Base-by-base conservation (phyloP, 2,329 filamentous ascomycete species). In the Aspergillus hortae region DNA sequence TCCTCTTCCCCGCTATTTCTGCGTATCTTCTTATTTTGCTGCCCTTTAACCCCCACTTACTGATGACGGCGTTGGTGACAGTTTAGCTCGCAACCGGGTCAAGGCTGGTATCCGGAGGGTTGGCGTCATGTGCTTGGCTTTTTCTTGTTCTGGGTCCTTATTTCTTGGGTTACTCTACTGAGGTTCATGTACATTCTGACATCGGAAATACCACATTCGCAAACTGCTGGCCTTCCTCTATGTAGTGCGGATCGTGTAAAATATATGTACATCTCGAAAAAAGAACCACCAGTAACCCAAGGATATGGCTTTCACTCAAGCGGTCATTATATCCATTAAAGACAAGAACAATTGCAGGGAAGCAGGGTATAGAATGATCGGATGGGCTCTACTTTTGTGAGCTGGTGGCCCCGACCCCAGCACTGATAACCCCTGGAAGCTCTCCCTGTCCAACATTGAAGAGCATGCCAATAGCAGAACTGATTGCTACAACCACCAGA, bases 401-500 rank as follows among this genome's bases (percentile, higher is more conserved):
- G 46, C 68, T 90, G 32, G 85, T 80, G 53, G 85, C 83, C 58
- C 87, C 89, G 35, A 99, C 92, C 57, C 94, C 94, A 44, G 94
- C 94, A n/a, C 91, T 90, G 70, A 99, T 92, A 7, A 99, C 92
- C 62, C 91, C 91, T 0, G 94, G 94, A 58, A 97, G 78, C 73
- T 91, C 88, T 76, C 95, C 86, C 69, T 88, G 83, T 32, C 92
- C 94, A 64, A 97, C 89, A 56, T 78, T 86, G 72, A 87, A 94
- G 49, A 99, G 72, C 79, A 95, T 77, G 5, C 86, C 84, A 61
- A 97, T 86, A 10, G 84, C 85, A 67, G 88, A 86, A 35, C 78
- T 79, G 25, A 95, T 74, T 35, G 89, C 73, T 44, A 83, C 80
- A 1, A 94, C 74, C 56, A 95, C 77, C 35, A 85, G 73, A 44